These are phyloP conservation scores for Dissoconium aciculare DNA, from an alignment of 2,329 filamentous ascomycete species.

Conservation along the genomic window DNA sequence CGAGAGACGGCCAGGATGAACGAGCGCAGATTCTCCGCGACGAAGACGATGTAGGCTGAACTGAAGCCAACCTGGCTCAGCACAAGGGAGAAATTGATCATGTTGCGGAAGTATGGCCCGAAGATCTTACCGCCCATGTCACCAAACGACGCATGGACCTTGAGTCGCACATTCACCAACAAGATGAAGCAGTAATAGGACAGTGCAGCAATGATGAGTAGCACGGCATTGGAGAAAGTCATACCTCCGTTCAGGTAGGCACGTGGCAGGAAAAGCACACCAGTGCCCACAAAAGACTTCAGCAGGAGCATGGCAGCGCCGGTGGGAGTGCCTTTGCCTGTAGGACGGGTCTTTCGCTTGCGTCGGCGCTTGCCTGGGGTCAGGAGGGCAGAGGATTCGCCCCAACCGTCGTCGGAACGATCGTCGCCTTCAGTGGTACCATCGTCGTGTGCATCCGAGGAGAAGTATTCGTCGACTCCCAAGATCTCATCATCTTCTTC, in stretches of 20 bases:
- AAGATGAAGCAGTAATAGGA: slow-evolving; percentile 98
- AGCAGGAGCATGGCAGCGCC: slow-evolving; percentile 74
- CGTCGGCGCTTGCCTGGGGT: slow-evolving; percentile 53
- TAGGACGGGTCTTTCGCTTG: slow-evolving; percentile 59
- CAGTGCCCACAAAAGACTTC: slow-evolving; percentile 96
- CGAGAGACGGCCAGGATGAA: slow-evolving; percentile 85
- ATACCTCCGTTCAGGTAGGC: slow-evolving; percentile 95
- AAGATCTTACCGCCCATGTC: slow-evolving; percentile 90
- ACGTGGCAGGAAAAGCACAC: slow-evolving; percentile 80
- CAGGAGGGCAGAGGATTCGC: slow-evolving; percentile 74
- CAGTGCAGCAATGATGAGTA: slow-evolving; percentile 69
- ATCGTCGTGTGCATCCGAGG: slow-evolving; percentile 53
- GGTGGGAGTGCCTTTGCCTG: slow-evolving; percentile 62
- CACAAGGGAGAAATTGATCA: slow-evolving; percentile 85
- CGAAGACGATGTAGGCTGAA: slow-evolving; percentile 92
- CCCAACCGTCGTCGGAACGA: slow-evolving; percentile 57
- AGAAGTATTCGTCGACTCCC: slow-evolving; percentile 80
- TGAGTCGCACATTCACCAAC: slow-evolving; percentile 70
- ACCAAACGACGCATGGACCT: slow-evolving; percentile 86
- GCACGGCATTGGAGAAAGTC: slow-evolving; percentile 84
- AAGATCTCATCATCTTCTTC: slow-evolving; percentile 92
- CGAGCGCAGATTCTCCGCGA: slow-evolving; percentile 85
- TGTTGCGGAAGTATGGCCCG: slow-evolving; percentile 71
- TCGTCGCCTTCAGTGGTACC: slow-evolving; percentile 28
- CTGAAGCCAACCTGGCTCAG: slow-evolving; percentile 92